Conservation (phyloP, 2,329 filamentous ascomycete genomes). For the Zasmidium citrigriseum region DNA sequence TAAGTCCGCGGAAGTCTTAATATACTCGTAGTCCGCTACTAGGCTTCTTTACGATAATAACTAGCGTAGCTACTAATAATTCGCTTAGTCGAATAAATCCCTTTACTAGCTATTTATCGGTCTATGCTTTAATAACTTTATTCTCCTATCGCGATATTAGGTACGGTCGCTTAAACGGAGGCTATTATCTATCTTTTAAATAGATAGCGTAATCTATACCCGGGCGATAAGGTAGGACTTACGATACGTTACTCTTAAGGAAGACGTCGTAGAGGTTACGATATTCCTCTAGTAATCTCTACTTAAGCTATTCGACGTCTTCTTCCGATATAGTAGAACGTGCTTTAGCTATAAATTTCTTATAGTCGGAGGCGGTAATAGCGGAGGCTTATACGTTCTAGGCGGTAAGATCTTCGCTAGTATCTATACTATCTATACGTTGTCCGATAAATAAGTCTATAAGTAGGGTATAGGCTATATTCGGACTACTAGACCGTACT, state of each 20-base stretch:
- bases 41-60: slow-evolving; percentile 6
- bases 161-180: slow-evolving; percentile 1
- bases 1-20: slow-evolving; percentile 1
- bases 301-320: too few species aligned
- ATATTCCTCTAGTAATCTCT: too few species aligned
- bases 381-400: too few species aligned
- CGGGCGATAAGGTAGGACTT: background rate
- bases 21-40: background rate
- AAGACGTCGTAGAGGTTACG: background rate
- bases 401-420: too few species aligned
- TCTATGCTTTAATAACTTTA: background rate
- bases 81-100: background rate
- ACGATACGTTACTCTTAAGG: background rate
- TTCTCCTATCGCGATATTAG: background rate
- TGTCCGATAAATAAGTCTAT: background rate
- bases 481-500: background rate
- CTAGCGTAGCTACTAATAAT: background rate
- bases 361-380: too few species aligned
- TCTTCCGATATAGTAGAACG: too few species aligned
- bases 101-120: background rate
- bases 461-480: background rate
- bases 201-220: background rate
- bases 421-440: background rate
- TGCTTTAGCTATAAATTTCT: too few species aligned
- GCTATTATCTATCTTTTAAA: background rate